phyloP scores from a whole-genome alignment of 78 protist species.

The Cyanophora paradoxa region DNA sequence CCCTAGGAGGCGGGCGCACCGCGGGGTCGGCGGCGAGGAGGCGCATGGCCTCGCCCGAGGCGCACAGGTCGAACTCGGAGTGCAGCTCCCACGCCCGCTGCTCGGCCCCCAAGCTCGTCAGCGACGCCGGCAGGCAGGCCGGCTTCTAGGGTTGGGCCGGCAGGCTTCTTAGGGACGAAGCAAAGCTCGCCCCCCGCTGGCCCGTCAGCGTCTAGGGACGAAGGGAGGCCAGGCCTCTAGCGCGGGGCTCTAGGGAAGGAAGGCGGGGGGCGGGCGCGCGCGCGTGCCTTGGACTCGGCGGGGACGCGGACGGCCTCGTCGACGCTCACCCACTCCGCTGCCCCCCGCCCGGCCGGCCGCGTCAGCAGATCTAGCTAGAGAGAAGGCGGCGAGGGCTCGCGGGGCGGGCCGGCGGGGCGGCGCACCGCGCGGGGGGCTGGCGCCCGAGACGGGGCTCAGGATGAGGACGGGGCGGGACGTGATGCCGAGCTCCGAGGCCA shows the following conservation, averaged over 20 bases:
- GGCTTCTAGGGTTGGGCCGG: no score
- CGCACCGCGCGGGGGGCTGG: not conserved
- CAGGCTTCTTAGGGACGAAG: no score
- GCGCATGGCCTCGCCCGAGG: slow-evolving; percentile 5
- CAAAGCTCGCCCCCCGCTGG: no score
- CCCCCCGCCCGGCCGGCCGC: not conserved
- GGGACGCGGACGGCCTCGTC: not conserved
- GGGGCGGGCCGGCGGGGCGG: not conserved
- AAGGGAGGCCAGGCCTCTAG: no score
- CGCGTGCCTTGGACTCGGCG: not conserved
- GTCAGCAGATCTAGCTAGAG: not conserved
- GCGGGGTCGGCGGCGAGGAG: no score
- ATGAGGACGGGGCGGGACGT: not conserved
- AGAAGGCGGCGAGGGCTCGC: not conserved
- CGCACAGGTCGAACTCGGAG: slow-evolving; percentile 22
- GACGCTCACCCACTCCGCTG: not conserved
- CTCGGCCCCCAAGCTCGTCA: no score
- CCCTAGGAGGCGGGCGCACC: no score
- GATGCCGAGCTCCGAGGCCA: slow-evolving; percentile 75
- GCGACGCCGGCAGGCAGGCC: no score
- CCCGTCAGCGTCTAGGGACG: no score
- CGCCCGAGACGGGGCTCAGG: not conserved
- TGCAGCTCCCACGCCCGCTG: slow-evolving; percentile 2
- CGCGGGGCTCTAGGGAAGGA: no score
- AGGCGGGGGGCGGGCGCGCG: no score